These are phyloP conservation scores for Nematocida homosporus DNA, from an alignment of 371 early-diverging fungal species.

Conservation along the genomic window DNA sequence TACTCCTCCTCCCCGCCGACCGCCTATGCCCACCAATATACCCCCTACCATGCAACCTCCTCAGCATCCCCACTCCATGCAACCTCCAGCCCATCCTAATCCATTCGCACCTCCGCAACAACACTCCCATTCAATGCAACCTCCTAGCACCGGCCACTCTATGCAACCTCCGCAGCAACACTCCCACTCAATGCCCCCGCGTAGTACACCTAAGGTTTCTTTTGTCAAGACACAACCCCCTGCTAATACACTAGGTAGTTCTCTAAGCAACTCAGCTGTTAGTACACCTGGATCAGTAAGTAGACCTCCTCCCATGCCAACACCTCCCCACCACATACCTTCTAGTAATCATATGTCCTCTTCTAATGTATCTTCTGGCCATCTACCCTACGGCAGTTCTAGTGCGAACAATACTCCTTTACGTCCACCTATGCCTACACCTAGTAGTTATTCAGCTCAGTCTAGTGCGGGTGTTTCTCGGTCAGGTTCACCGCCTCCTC, in stretches of 20 bases:
- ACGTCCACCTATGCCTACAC: not conserved
- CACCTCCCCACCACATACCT: not conserved
- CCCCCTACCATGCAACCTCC: not conserved
- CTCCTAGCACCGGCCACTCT: too few relatives aligned
- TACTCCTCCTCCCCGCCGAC: too few relatives aligned
- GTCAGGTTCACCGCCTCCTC: too few relatives aligned
- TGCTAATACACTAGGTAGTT: too few relatives aligned
- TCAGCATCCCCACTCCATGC: not conserved
- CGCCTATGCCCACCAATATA: not conserved
- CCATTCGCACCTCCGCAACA: not conserved
- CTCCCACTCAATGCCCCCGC: too few relatives aligned
- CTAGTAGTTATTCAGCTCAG: not conserved
- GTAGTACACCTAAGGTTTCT: constrained; percentile 5
- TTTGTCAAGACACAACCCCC: constrained; percentile 5
- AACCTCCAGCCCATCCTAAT: not conserved
- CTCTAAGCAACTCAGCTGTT: too few relatives aligned
- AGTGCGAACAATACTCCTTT: not conserved
- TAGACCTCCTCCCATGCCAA: not conserved
- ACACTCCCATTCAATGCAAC: too few relatives aligned
- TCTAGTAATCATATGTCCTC: not conserved
- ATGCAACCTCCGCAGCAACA: too few relatives aligned
- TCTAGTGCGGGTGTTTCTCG: not conserved
- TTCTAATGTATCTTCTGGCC: not conserved
- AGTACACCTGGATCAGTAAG: too few relatives aligned
- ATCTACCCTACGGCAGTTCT: not conserved